Evolutionary conservation across 139 green algal species (phyloP).

Genomic region (Coelastrella sp.): DNA sequence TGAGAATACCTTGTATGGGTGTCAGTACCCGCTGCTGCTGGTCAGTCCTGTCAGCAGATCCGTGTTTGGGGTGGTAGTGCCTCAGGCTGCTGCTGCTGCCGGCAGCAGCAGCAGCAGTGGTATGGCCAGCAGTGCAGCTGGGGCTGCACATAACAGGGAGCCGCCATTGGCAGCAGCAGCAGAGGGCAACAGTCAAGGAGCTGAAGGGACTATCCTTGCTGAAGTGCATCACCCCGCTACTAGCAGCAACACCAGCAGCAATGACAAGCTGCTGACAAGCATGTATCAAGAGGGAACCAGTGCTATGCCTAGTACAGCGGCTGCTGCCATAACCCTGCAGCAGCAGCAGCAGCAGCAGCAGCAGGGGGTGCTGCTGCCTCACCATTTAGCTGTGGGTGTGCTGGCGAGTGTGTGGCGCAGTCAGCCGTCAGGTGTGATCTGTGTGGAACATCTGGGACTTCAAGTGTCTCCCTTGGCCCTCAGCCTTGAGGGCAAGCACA

Average conservation of each 20-base stretch:
- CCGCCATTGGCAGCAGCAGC: neutral
- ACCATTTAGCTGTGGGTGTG: constrained; percentile 38
- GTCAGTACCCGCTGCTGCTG: constrained; percentile 66
- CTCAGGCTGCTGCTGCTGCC: neutral
- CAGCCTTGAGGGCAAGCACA: constrained; percentile 74
- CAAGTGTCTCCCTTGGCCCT: constrained; percentile 63
- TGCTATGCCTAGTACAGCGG: neutral
- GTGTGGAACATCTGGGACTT: constrained; percentile 73
- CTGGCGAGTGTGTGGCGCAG: constrained; percentile 70
- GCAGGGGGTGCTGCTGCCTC: constrained; percentile 9
- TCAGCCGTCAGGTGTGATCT: constrained; percentile 77
- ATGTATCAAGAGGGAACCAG: neutral
- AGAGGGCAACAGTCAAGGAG: neutral
- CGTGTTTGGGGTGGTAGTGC: constrained; percentile 52
- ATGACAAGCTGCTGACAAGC: neutral
- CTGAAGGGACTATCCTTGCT: neutral
- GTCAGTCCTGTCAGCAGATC: constrained; percentile 58
- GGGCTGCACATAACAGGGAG: neutral
- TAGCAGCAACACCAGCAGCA: neutral
- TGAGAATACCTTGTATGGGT: constrained; percentile 78
- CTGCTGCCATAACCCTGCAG: neutral
- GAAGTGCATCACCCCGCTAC: neutral
- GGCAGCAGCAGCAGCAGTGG: neutral
- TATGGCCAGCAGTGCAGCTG: neutral
- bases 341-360: constrained; percentile 29